Evolutionary conservation across 2,329 filamentous ascomycete species (phyloP).

Genomic region (Emergomyces africanus): DNA sequence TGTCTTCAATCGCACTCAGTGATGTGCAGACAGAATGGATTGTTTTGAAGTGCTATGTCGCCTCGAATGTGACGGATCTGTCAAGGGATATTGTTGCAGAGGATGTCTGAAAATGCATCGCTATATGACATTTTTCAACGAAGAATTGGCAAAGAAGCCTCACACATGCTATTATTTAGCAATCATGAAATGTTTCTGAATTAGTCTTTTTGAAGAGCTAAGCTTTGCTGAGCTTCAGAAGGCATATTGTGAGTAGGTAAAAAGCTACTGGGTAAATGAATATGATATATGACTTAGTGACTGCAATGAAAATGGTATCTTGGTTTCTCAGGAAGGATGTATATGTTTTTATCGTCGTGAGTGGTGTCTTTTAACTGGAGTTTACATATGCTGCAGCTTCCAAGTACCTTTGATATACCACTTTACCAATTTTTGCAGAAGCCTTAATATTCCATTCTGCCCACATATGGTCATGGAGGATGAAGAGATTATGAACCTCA

Average conservation of each 20-base stretch:
- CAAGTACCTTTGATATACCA: not conserved
- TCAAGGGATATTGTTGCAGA: not conserved
- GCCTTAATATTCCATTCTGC: conserved; percentile 2
- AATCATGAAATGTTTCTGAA: not conserved
- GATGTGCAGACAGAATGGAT: not conserved
- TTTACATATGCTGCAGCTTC: not conserved
- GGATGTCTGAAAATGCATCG: conserved; percentile 2
- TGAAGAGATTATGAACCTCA: not conserved
- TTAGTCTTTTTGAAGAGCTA: not conserved
- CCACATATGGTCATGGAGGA: not conserved
- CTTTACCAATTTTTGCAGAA: not conserved
- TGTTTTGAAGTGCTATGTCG: not conserved
- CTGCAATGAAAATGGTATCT: not conserved
- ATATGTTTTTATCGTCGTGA: not conserved
- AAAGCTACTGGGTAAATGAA: not conserved
- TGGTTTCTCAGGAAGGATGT: not conserved
- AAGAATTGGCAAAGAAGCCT: conserved; percentile 2
- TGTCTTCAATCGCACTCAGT: not conserved
- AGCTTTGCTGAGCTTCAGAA: conserved; percentile 1
- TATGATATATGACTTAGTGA: not conserved
- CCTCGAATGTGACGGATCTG: not conserved
- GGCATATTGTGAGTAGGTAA: not conserved
- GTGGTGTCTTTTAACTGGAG: not conserved
- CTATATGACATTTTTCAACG: conserved; percentile 1
- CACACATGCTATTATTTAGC: not conserved